Conservation (phyloP, 495 filamentous ascomycete species). For the Aspergillus nidulans region DNA sequence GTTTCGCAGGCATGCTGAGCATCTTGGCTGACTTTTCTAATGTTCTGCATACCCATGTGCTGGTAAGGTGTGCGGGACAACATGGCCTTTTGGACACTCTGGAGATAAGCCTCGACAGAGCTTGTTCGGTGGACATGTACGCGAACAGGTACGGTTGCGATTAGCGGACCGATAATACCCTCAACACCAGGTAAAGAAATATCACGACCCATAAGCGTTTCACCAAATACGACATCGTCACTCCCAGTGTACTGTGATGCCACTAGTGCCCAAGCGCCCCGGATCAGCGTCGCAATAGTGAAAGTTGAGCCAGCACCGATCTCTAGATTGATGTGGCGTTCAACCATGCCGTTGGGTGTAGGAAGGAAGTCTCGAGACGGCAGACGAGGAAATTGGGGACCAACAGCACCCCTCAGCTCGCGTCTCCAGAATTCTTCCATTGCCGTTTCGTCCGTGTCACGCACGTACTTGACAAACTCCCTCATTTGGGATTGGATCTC, state of each 20-base stretch:
- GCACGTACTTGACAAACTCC: constrained; percentile 42
- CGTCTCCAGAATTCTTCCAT: constrained; percentile 43
- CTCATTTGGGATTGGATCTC: constrained; percentile 29
- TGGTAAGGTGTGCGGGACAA: constrained; percentile 55
- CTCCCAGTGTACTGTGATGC: constrained; percentile 49
- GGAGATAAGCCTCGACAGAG: constrained; percentile 31
- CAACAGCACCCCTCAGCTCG: constrained; percentile 46
- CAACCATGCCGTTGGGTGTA: constrained; percentile 46
- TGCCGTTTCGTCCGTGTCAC: constrained; percentile 27
- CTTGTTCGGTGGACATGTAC: constrained; percentile 31
- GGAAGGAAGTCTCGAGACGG: constrained; percentile 53
- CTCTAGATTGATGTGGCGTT: constrained; percentile 45
- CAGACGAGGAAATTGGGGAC: constrained; percentile 54
- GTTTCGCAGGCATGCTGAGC: constrained; percentile 62
- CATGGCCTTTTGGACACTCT: constrained; percentile 49
- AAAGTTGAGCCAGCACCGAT: constrained; percentile 33
- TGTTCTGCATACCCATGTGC: constrained; percentile 67
- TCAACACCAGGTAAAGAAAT: constrained; percentile 43
- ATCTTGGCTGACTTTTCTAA: constrained; percentile 56
- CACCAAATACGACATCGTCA: constrained; percentile 55
- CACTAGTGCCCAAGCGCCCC: constrained; percentile 59
- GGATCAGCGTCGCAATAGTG: constrained; percentile 56
- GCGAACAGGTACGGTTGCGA: constrained; percentile 62
- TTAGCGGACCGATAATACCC: constrained; percentile 51
- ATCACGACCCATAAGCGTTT: constrained; percentile 52